These are phyloP conservation scores for Bremia lactucae DNA, from an alignment of 352 stramenopile genomes.

Conservation along the genomic window DNA sequence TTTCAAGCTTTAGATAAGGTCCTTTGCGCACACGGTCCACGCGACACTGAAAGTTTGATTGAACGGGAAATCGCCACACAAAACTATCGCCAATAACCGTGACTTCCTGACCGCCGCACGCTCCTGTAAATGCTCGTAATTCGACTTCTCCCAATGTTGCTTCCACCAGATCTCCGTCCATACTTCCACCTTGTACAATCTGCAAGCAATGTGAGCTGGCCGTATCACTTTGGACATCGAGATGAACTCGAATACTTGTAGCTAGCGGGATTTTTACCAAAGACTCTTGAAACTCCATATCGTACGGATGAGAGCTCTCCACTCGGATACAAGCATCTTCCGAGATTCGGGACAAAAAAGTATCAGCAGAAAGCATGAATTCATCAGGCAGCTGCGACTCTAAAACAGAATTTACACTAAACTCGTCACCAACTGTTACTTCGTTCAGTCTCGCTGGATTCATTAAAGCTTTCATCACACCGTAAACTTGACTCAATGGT, in stretches of 20 bases:
- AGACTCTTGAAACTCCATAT: slow-evolving; percentile 69
- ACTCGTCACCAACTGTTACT: background rate
- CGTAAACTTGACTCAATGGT: slow-evolving; percentile 74
- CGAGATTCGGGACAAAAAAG: slow-evolving; percentile 78
- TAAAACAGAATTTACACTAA: background rate
- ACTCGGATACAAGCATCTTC: slow-evolving; percentile 76
- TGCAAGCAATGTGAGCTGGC: slow-evolving; percentile 82
- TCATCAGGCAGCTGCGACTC: slow-evolving; percentile 47
- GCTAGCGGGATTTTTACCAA: slow-evolving; percentile 74
- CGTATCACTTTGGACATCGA: slow-evolving; percentile 67
- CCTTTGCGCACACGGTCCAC: slow-evolving; percentile 79
- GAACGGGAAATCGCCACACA: slow-evolving; percentile 79
- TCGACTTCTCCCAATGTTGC: slow-evolving; percentile 61
- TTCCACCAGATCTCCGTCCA: slow-evolving; percentile 18
- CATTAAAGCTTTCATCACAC: slow-evolving; percentile 76
- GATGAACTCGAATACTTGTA: slow-evolving; percentile 73
- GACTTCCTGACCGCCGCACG: slow-evolving; percentile 74
- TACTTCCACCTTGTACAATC: slow-evolving; percentile 64
- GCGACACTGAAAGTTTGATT: slow-evolving; percentile 84
- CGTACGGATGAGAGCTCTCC: slow-evolving; percentile 71
- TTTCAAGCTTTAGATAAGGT: slow-evolving; percentile 84
- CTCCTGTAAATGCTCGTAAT: slow-evolving; percentile 73
- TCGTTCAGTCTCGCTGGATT: slow-evolving; percentile 25
- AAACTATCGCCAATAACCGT: slow-evolving; percentile 82
- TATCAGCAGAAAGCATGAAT: slow-evolving; percentile 83